A percentile compares a stretch with the other conserved stretches of the same genome.
phyloP scores from a whole-genome alignment of 345 rosid species.

The Gossypium longicalyx region DNA sequence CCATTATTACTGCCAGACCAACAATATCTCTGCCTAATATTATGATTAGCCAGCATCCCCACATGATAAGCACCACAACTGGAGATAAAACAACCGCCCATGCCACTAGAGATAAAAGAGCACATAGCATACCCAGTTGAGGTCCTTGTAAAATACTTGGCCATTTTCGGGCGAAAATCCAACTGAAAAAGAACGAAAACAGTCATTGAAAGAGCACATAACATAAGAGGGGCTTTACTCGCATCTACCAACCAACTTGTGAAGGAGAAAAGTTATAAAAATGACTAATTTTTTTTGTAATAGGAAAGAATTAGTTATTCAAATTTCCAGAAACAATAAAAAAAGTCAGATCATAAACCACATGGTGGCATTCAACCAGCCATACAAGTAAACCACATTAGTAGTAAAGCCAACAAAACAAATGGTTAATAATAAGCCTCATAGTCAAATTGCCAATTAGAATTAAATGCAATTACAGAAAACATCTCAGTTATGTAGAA shows the following conservation, averaged over 20 bases:
- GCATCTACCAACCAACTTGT: not conserved
- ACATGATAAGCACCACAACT: constrained; percentile 63
- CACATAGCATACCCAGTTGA: constrained; percentile 72
- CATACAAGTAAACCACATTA: not conserved
- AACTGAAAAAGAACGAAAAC: constrained; percentile 47
- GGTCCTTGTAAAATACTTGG: constrained; percentile 80
- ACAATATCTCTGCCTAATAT: constrained; percentile 75
- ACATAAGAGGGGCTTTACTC: too few relatives aligned
- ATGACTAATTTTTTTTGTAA: not conserved
- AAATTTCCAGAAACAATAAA: not conserved
- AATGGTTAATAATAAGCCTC: constrained; percentile 1
- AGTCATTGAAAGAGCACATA: not conserved
- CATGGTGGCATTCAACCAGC: not conserved
- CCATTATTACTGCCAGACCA: constrained; percentile 96
- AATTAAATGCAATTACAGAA: not conserved
- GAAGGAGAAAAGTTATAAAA: not conserved
- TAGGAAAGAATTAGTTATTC: not conserved
- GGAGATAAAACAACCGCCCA: constrained; percentile 89
- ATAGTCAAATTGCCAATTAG: not conserved
- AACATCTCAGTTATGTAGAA: not conserved
- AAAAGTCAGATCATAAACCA: not conserved
- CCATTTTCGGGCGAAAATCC: constrained; percentile 99
- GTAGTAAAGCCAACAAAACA: not conserved
- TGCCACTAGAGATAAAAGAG: constrained; percentile 59
- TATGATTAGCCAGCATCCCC: constrained; percentile 88